Base-by-base conservation (phyloP, 768 basidiomycete genomes). In the Chalciporus pseudorubinellus region DNA sequence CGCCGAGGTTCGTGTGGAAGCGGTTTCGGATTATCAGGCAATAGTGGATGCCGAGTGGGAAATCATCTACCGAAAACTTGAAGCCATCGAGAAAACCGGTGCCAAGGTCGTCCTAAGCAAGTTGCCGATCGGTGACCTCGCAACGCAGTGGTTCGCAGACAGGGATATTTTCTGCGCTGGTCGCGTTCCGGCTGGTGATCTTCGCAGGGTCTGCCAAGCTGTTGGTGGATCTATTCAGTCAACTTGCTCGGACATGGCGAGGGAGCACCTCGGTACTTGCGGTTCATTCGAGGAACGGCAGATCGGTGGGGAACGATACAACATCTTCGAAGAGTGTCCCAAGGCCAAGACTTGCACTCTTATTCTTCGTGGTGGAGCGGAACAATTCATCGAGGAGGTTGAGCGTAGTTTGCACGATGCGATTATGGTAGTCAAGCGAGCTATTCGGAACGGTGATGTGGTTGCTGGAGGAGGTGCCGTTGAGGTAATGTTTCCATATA, bases 21-120 rank as follows among this genome's bases (percentile, higher is more conserved):
- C 89, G 14, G 95, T 99, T 21, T 87, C 93, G 16, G 97, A 99
- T 66, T 99, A 99, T 66, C 97, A 99, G 72, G 94, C 95, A 6
- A 98, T 99, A 63, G 97, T 99, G 47, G 94, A 99, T 68, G 97
- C 97, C 11, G 97, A 99, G 68, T 99, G 97, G 97, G 91, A 95
- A 62, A 98, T 99, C 70, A 99, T 99, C 63, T 98, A 95, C 74
- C 83, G 89, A 59, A 99, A 99, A 72, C 78, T 99, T 14, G 88
- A 95, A 61, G 92, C 93, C 3, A 97, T 98, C 66, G 91, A 92
- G 62, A 86, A 89, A 63, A 97, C 95, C 2, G 97, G 95, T 36
- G 97, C 97, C 24, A 95, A 95, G 67, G 92, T 99, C 56, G 94
- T 99, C 33, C 78, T 99, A 58, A 97, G 94, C 74, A 97, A 98